These are phyloP conservation scores for Crucihimalaya himalaica DNA, from an alignment of 345 rosid genomes.

Conservation along the genomic window DNA sequence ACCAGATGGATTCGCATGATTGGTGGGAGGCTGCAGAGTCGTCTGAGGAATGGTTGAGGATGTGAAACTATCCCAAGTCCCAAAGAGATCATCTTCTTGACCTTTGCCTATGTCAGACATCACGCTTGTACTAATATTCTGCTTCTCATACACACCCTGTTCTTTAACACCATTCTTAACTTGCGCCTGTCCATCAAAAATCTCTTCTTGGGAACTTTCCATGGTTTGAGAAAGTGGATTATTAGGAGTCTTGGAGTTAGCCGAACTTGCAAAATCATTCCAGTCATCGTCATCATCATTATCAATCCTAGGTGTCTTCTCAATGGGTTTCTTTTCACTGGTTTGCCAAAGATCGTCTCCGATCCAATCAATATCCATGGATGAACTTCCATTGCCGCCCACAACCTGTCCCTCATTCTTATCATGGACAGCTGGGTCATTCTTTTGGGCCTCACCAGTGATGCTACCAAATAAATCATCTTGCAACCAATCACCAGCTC, in stretches of 20 bases:
- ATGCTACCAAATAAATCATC: slow-evolving; percentile 49
- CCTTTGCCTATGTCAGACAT: slow-evolving; percentile 37
- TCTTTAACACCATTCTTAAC: slow-evolving; percentile 22
- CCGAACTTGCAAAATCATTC: slow-evolving; percentile 76
- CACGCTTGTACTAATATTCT: slow-evolving; percentile 39
- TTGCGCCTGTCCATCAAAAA: slow-evolving; percentile 21
- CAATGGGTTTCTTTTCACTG: slow-evolving; percentile 35
- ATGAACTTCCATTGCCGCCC: slow-evolving; percentile 41
- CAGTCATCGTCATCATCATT: slow-evolving; percentile 54
- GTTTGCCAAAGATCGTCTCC: slow-evolving; percentile 45
- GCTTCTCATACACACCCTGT: slow-evolving; percentile 39
- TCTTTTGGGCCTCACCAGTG: slow-evolving; percentile 33
- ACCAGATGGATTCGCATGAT: slow-evolving; percentile 29
- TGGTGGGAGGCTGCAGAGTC: slow-evolving; percentile 39
- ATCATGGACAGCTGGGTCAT: slow-evolving; percentile 27
- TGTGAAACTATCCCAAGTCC: slow-evolving; percentile 67
- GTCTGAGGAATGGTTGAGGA: slow-evolving; percentile 44
- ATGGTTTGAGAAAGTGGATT: slow-evolving; percentile 33
- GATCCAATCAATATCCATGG: slow-evolving; percentile 50
- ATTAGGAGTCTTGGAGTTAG: slow-evolving; percentile 43
- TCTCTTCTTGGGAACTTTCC: slow-evolving; percentile 27
- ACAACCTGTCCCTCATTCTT: slow-evolving; percentile 25
- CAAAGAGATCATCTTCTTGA: slow-evolving; percentile 58
- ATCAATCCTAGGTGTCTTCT: slow-evolving; percentile 25
- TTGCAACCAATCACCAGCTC: slow-evolving; percentile 51